Evolutionary conservation across 2,329 filamentous ascomycete species (phyloP).

Genomic region (Hymenotorrendiella dingleyae): DNA sequence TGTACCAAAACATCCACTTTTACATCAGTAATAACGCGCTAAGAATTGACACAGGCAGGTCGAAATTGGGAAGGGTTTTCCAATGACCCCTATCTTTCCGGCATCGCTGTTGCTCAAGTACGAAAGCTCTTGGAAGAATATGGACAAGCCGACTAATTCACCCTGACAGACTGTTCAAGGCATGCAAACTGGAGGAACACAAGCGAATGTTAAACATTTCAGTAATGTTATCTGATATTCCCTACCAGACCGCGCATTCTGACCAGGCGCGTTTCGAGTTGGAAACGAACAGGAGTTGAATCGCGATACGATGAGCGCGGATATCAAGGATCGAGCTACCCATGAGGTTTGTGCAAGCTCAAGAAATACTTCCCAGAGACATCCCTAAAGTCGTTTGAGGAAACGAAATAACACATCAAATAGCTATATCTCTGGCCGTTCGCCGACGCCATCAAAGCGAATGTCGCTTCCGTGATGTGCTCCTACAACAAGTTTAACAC

Average conservation of each 20-base stretch:
- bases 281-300: conserved; percentile 64
- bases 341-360: conserved; percentile 53
- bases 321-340: conserved; percentile 58
- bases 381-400: too few species aligned
- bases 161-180: conserved; percentile 51
- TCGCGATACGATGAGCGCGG: conserved; percentile 47
- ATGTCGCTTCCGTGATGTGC: conserved; percentile 65
- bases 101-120: conserved; percentile 51
- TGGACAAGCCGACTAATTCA: not conserved
- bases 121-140: not conserved
- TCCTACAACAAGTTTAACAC: conserved; percentile 68
- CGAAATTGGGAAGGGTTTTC: conserved; percentile 83
- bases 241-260: too few species aligned
- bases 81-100: conserved; percentile 68
- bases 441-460: conserved; percentile 60
- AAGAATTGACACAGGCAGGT: conserved; percentile 62
- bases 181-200: conserved; percentile 45
- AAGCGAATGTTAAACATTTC: conserved; percentile 53
- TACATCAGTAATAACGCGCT: too few species aligned
- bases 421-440: conserved; percentile 44
- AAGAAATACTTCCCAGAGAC: too few species aligned
- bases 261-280: too few species aligned
- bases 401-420: not conserved
- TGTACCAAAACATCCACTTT: too few species aligned
- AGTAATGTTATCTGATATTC: conserved; percentile 19